A percentile compares a stretch with the other conserved stretches of the same genome.
These are phyloP conservation scores for Naganishia cerealis DNA, from an alignment of 1,284 basidiomycete species.

Conservation along the genomic window DNA sequence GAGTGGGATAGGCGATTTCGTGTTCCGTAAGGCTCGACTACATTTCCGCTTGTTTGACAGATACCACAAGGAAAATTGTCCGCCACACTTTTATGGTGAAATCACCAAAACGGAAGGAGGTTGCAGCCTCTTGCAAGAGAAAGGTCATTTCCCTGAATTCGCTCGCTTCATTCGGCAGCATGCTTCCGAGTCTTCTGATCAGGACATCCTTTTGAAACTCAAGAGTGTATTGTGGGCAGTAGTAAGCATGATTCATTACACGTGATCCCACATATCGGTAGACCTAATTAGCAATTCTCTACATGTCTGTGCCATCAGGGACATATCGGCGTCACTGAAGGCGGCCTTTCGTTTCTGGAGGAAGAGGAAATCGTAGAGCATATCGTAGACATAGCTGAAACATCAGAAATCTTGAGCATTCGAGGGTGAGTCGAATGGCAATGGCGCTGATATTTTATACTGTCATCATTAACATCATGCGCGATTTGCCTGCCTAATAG, in stretches of 20 bases:
- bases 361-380: constrained; percentile 88
- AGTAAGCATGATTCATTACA: constrained; percentile 58
- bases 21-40: background rate
- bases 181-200: constrained; percentile 77
- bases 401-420: constrained; percentile 83
- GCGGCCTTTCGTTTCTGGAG: constrained; percentile 89
- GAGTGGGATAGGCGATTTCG: background rate
- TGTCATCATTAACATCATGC: background rate
- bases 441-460: background rate
- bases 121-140: constrained; percentile 82
- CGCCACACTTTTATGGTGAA: constrained; percentile 95
- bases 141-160: constrained; percentile 88
- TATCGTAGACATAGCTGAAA: constrained; percentile 86
- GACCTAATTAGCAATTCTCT: background rate
- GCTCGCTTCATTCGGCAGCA: constrained; percentile 85
- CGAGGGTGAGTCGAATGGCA: constrained; percentile 68
- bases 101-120: constrained; percentile 94
- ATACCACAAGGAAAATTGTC: constrained; percentile 46
- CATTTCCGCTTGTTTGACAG: background rate
- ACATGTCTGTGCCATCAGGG: constrained; percentile 61
- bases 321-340: constrained; percentile 84
- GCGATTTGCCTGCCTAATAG: constrained; percentile 54
- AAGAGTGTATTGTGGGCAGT: constrained; percentile 97
- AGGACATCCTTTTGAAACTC: constrained; percentile 77
- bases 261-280: background rate